Conservation (phyloP, 139 green algal species). For the Tetradesmus lagerheimii region DNA sequence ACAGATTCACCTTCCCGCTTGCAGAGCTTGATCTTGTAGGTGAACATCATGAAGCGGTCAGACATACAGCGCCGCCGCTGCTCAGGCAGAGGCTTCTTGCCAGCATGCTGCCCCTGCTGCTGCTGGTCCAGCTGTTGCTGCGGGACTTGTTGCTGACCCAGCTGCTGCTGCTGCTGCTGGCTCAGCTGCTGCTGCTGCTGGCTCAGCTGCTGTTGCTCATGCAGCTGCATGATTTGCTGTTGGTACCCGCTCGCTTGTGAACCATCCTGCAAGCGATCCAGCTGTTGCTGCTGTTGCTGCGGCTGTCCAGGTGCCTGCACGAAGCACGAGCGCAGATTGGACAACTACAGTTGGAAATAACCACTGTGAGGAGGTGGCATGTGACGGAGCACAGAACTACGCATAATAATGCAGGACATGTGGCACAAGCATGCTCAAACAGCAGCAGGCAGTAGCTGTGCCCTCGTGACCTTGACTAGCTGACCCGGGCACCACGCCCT, state of each 20-base stretch:
- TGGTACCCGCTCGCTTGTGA: not conserved
- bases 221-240: not conserved
- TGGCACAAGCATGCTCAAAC: not conserved
- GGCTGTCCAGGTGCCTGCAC: not conserved
- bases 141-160: not conserved
- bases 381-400: too few relatives aligned
- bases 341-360: too few relatives aligned
- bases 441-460: not conserved
- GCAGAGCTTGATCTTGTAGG: conserved; percentile 45
- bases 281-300: not conserved
- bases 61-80: conserved; percentile 7
- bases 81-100: not conserved
- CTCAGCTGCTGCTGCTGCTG: not conserved
- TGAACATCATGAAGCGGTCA: not conserved
- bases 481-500: too few relatives aligned
- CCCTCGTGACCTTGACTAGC: not conserved
- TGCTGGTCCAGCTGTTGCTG: not conserved
- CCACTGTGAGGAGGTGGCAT: too few relatives aligned
- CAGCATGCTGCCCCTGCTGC: not conserved
- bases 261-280: not conserved
- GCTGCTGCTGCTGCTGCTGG: not conserved
- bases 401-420: not conserved
- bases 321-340: too few relatives aligned
- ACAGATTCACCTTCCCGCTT: conserved; percentile 24
- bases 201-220: not conserved